Evolutionary conservation across 352 stramenopile species (phyloP).

Genomic region (Globisporangium megalacanthum): DNA sequence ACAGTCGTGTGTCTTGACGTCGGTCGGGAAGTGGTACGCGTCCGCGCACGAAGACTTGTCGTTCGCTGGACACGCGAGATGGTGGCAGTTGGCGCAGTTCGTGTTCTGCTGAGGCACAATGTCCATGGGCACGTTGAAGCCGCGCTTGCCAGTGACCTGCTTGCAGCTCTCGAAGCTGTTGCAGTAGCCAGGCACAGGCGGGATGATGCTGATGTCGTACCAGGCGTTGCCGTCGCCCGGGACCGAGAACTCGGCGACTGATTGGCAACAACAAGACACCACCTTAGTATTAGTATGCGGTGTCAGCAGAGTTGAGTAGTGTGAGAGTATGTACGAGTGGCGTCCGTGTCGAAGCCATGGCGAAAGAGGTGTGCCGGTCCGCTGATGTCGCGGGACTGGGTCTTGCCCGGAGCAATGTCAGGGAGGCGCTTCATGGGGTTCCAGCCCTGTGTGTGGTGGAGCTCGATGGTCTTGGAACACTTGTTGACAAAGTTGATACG

Average conservation of each 20-base stretch:
- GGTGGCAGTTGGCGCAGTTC: slow-evolving; percentile 1
- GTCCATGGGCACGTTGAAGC: slow-evolving; percentile 20
- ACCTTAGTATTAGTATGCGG: too few species aligned
- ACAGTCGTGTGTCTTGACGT: slow-evolving; percentile 17
- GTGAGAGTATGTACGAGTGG: too few species aligned
- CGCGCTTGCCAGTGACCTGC: slow-evolving; percentile 4
- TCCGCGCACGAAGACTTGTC: slow-evolving; percentile 2
- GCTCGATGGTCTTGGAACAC: too few species aligned
- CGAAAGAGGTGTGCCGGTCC: too few species aligned
- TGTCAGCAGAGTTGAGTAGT: too few species aligned
- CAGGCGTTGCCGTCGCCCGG: slow-evolving; percentile 15
- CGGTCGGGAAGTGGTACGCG: slow-evolving; percentile 21
- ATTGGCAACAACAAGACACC: too few species aligned
- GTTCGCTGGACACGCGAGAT: slow-evolving; percentile 11
- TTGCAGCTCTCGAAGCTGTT: slow-evolving; percentile 16
- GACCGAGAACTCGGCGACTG: slow-evolving; percentile 14
- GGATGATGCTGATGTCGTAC: slow-evolving; percentile 29
- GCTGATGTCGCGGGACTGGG: too few species aligned
- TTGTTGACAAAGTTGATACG: too few species aligned
- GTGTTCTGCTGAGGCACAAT: slow-evolving; percentile 14
- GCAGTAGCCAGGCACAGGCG: slow-evolving; percentile 17
- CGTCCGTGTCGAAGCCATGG: too few species aligned
- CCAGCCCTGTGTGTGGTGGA: too few species aligned
- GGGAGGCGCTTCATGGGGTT: too few species aligned
- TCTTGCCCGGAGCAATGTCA: too few species aligned